phyloP scores from a whole-genome alignment of 805 yeast species.

The Myxozyma melibiosi region DNA sequence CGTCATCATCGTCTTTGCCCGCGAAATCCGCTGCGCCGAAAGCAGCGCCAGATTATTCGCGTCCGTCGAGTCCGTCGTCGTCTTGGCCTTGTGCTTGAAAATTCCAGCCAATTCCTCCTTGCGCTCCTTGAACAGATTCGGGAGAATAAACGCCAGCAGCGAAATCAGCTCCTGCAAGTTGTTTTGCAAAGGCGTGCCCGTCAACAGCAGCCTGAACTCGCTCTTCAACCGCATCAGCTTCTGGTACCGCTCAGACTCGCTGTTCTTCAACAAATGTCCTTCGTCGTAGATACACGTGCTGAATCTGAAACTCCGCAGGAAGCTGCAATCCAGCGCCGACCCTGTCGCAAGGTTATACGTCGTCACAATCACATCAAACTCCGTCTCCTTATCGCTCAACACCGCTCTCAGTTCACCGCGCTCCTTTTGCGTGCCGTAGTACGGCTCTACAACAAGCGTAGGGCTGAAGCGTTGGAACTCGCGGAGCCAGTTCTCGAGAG shows the following conservation, averaged over 20 bases:
- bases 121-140: constrained; percentile 74
- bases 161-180: constrained; percentile 89
- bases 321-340: constrained; percentile 75
- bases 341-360: constrained; percentile 93
- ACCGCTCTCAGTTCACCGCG: constrained; percentile 81
- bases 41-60: constrained; percentile 72
- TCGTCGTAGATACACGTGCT: constrained; percentile 94
- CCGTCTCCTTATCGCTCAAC: constrained; percentile 53
- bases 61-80: constrained; percentile 53
- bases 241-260: constrained; percentile 79
- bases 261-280: constrained; percentile 95
- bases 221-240: constrained; percentile 85
- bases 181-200: constrained; percentile 97
- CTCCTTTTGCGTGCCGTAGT: constrained; percentile 85
- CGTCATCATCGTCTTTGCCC: constrained; percentile 97
- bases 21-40: constrained; percentile 86
- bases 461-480: constrained; percentile 93
- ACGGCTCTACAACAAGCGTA: constrained; percentile 75
- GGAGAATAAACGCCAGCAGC: constrained; percentile 85
- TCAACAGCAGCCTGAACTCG: constrained; percentile 78
- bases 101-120: constrained; percentile 78
- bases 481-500: constrained; percentile 95
- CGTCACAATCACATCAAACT: constrained; percentile 87
- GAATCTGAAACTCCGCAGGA: constrained; percentile 71
- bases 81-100: constrained; percentile 84